A percentile compares a stretch with the other conserved stretches of the same genome.
Conservation (phyloP, 805 yeast species). For the Diddensiella transvaalensis region DNA sequence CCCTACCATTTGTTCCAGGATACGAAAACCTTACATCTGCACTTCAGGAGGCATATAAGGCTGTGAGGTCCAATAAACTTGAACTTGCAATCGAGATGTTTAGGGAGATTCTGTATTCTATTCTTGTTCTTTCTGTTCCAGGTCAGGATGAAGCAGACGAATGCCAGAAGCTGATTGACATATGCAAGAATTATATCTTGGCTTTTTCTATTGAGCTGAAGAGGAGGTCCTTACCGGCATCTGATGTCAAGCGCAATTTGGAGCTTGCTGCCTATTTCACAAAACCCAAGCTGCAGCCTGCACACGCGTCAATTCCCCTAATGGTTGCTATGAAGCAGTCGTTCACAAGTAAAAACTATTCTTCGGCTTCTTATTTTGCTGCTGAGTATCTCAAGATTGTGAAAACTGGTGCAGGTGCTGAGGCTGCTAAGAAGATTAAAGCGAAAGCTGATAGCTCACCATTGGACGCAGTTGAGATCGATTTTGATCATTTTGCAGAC, state of each 20-base stretch:
- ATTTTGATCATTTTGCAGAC: slow-evolving; percentile 88
- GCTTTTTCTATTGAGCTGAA: slow-evolving; percentile 88
- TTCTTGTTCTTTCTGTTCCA: slow-evolving; percentile 66
- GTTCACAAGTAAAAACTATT: slow-evolving; percentile 81
- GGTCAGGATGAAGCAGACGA: slow-evolving; percentile 72
- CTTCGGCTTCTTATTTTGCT: slow-evolving; percentile 88
- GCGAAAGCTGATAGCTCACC: slow-evolving; percentile 74
- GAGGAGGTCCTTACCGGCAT: slow-evolving; percentile 74
- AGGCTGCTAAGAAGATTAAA: slow-evolving; percentile 81
- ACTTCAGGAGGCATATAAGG: slow-evolving; percentile 71
- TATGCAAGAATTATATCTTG: slow-evolving; percentile 85
- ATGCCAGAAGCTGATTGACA: slow-evolving; percentile 63
- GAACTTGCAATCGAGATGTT: slow-evolving; percentile 76
- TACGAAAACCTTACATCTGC: slow-evolving; percentile 58
- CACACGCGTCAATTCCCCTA: slow-evolving; percentile 81
- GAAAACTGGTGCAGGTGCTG: slow-evolving; percentile 58
- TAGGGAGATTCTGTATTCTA: slow-evolving; percentile 73
- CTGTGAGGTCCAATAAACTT: slow-evolving; percentile 79
- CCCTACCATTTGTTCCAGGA: slow-evolving; percentile 73
- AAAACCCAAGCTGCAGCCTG: slow-evolving; percentile 71
- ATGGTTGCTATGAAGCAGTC: slow-evolving; percentile 95
- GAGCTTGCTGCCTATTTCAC: slow-evolving; percentile 97
- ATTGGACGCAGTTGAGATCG: slow-evolving; percentile 82
- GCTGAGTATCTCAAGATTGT: slow-evolving; percentile 70
- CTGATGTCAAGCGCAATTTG: slow-evolving; percentile 71